Conservation (phyloP, 2,329 filamentous ascomycete genomes). For the Cladophialophora bantiana region DNA sequence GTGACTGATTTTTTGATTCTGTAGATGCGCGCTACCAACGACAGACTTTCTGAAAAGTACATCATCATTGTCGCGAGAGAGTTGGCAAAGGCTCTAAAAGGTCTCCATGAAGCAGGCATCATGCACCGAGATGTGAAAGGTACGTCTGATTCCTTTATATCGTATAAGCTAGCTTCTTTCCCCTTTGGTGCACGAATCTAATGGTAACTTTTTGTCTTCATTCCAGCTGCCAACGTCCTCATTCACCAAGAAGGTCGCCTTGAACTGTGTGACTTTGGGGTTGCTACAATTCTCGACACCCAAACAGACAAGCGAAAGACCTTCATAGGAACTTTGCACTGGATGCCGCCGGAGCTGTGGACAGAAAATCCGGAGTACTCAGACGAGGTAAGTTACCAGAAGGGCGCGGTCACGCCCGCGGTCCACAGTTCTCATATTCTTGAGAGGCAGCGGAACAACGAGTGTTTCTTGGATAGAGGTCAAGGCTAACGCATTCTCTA, state of each 20-base stretch:
- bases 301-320: conserved; percentile 68
- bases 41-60: conserved; percentile 64
- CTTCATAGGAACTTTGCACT: conserved; percentile 70
- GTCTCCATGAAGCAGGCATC: conserved; percentile 70
- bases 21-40: conserved; percentile 55
- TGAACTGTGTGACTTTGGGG: conserved; percentile 71
- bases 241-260: conserved; percentile 69
- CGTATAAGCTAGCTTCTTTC: background rate
- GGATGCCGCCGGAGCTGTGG: conserved; percentile 70
- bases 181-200: background rate
- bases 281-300: conserved; percentile 67
- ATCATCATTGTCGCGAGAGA: conserved; percentile 70
- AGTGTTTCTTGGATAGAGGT: background rate
- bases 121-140: conserved; percentile 72
- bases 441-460: no score
- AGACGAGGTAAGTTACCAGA: conserved; percentile 50
- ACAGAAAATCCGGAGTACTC: conserved; percentile 54
- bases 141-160: conserved; percentile 40
- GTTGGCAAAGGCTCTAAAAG: conserved; percentile 66
- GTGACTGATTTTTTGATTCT: background rate
- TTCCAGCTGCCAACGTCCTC: conserved; percentile 65
- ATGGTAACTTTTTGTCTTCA: conserved; percentile 9
- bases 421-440: background rate
- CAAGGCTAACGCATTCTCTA: conserved; percentile 34
- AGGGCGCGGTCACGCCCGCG: background rate